phyloP scores from a whole-genome alignment of 2,329 filamentous ascomycete species.

The Blastomyces parvus region DNA sequence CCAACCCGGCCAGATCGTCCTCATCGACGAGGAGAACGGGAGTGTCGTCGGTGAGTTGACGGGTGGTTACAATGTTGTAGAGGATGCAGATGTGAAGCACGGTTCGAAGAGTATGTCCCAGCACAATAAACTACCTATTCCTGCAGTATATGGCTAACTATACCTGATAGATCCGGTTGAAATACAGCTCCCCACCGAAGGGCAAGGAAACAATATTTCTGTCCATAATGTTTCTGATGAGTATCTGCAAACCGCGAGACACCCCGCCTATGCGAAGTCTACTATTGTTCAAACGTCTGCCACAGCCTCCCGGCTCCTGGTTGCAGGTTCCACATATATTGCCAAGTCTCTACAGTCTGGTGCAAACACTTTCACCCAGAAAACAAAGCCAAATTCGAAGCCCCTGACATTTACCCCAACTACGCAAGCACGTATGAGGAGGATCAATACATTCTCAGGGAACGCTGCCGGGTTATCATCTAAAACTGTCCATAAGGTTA shows the following conservation, averaged over 20 bases:
- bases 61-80: slow-evolving; percentile 69
- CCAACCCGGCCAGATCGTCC: slow-evolving; percentile 68
- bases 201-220: slow-evolving; percentile 36
- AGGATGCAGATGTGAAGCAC: slow-evolving; percentile 63
- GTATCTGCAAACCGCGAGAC: slow-evolving; percentile 66
- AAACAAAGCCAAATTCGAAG: slow-evolving; percentile 64
- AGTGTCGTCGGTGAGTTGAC: slow-evolving; percentile 88
- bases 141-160: slow-evolving; percentile 1
- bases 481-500: slow-evolving; percentile 77
- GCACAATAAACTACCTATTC: neutral
- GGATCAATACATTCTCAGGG: slow-evolving; percentile 77
- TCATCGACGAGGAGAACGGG: slow-evolving; percentile 92
- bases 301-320: slow-evolving; percentile 80
- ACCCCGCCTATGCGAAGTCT: slow-evolving; percentile 86
- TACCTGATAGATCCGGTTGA: slow-evolving; percentile 37
- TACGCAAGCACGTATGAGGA: slow-evolving; percentile 75
- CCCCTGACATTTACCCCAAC: slow-evolving; percentile 80
- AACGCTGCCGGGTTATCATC: slow-evolving; percentile 70
- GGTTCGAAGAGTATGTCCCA: slow-evolving; percentile 77
- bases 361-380: slow-evolving; percentile 71
- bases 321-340: slow-evolving; percentile 73
- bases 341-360: slow-evolving; percentile 66
- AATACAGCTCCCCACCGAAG: slow-evolving; percentile 39
- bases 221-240: slow-evolving; percentile 42
- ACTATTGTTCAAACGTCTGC: slow-evolving; percentile 78